A percentile compares a stretch with the other conserved stretches of the same genome.
Conservation (phyloP, 176 grass and related monocot species). For the Oryza meridionalis region DNA sequence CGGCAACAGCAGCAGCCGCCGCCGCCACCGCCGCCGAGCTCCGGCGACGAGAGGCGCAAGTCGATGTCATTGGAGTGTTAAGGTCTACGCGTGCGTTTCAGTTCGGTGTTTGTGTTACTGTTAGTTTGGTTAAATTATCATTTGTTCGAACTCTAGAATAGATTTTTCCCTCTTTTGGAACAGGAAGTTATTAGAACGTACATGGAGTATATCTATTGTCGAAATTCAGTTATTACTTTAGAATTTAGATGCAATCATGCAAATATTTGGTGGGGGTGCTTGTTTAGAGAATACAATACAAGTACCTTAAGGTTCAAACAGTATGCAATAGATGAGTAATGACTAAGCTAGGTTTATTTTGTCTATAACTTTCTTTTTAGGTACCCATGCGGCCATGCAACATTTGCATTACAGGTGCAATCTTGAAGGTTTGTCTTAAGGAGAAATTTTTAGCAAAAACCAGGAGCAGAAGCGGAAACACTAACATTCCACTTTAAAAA, state of each 20-base stretch:
- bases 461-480: not conserved
- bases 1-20: not conserved
- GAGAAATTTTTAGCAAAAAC: not conserved
- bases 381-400: not conserved
- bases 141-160: not conserved
- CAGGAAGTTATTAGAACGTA: not conserved
- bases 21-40: not conserved
- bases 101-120: not conserved
- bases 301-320: too few relatives aligned
- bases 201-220: not conserved
- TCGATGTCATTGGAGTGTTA: slow-evolving; percentile 41
- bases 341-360: not conserved
- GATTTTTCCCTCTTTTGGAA: not conserved
- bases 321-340: not conserved
- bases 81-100: not conserved
- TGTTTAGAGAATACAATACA: not conserved
- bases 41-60: slow-evolving; percentile 30
- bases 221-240: not conserved
- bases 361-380: not conserved
- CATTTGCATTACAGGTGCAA: not conserved
- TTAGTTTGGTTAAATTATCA: not conserved
- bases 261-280: not conserved
- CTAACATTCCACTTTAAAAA: not conserved
- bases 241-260: not conserved
- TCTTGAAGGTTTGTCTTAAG: not conserved